Conservation (phyloP, 2,329 filamentous ascomycete species). For the Dactylellina drechsleri region DNA sequence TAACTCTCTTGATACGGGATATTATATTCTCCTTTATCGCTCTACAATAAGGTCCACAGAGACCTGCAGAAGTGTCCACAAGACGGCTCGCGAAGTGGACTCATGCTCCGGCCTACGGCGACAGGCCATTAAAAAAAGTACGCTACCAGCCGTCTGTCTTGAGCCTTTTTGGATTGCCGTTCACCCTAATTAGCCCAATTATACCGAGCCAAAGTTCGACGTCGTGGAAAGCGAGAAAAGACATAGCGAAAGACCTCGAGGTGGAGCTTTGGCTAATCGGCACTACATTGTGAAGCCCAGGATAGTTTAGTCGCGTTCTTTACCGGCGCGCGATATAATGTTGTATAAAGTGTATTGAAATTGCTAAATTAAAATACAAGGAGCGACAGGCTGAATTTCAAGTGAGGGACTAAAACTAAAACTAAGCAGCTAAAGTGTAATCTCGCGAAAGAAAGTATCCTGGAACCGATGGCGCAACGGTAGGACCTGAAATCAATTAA, state of each 20-base stretch:
- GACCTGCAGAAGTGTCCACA: not conserved
- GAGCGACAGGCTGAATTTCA: constrained; percentile 13
- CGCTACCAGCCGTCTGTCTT: constrained; percentile 9
- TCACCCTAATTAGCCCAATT: constrained; percentile 49
- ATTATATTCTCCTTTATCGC: constrained; percentile 37
- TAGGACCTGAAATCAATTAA: constrained; percentile 25
- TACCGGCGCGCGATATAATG: constrained; percentile 17
- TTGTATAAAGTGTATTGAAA: constrained; percentile 1
- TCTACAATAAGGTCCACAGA: too few relatives aligned
- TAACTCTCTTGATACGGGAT: constrained; percentile 31
- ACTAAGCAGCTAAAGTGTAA: too few relatives aligned
- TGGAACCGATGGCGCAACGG: constrained; percentile 18
- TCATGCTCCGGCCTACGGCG: not conserved
- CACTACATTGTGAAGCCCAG: not conserved
- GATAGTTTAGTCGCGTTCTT: constrained; percentile 1
- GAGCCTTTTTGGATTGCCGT: constrained; percentile 12
- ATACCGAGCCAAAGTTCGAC: constrained; percentile 44
- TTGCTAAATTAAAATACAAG: constrained; percentile 13
- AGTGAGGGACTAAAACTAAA: constrained; percentile 3
- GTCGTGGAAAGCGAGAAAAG: constrained; percentile 17
- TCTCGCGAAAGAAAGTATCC: constrained; percentile 9
- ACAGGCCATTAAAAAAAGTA: not conserved
- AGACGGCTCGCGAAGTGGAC: constrained; percentile 13
- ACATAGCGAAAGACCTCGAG: constrained; percentile 16
- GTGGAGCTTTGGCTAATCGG: constrained; percentile 42